Conservation (phyloP, 306 rosid genomes). For the Senna siamea region DNA sequence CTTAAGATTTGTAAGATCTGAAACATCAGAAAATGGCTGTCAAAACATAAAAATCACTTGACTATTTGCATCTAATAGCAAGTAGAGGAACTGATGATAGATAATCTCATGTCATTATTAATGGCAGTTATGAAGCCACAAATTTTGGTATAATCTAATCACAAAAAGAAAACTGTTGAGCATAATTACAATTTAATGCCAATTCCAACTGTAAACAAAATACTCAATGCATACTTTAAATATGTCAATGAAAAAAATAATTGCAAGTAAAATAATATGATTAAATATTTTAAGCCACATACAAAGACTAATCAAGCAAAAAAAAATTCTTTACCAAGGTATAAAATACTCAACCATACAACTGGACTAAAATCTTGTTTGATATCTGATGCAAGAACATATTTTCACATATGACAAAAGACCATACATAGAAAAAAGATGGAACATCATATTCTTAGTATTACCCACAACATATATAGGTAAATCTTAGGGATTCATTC, state of each 20-base stretch:
- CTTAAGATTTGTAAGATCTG: conserved; percentile 63
- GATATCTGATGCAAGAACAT: background rate
- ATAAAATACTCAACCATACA: conserved; percentile 5
- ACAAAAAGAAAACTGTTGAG: background rate
- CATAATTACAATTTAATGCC: background rate
- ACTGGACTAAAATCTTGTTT: background rate
- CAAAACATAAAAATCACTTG: conserved; percentile 19
- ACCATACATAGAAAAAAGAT: background rate
- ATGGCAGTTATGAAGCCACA: conserved; percentile 23
- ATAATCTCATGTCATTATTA: conserved; percentile 20
- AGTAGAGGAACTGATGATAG: conserved; percentile 8
- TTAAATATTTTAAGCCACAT: background rate
- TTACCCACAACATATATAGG: background rate
- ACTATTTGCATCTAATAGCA: conserved; percentile 27
- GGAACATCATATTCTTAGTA: background rate
- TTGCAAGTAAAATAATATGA: background rate
- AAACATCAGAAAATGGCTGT: conserved; percentile 32
- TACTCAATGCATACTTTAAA: background rate
- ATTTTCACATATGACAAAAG: background rate
- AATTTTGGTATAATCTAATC: conserved; percentile 4
- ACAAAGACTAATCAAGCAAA: background rate
- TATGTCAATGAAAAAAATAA: background rate
- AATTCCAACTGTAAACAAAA: background rate
- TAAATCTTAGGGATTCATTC: conserved; percentile 2
- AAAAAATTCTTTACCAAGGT: background rate